These are phyloP conservation scores for Nephelium lappaceum DNA, from an alignment of 345 rosid genomes.

Conservation along the genomic window DNA sequence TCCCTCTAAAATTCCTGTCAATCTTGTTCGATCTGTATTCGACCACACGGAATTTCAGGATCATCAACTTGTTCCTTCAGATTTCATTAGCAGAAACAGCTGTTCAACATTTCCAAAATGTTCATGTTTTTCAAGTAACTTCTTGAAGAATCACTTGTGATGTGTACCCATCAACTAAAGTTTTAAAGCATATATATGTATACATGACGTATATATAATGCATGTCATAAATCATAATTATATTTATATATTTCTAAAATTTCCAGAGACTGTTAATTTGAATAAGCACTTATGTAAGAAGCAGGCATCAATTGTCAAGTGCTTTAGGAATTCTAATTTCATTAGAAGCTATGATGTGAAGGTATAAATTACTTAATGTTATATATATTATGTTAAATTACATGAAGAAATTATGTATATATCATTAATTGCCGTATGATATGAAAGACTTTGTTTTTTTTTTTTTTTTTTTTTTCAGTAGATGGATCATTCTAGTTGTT, in stretches of 20 bases:
- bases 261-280: background rate
- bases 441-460: background rate
- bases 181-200: background rate
- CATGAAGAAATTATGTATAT: background rate
- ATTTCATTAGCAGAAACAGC: background rate
- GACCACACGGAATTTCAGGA: slow-evolving; percentile 1
- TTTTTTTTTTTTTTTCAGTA: too few species aligned
- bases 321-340: too few species aligned
- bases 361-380: background rate
- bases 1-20: background rate
- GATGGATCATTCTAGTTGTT: background rate
- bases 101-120: background rate
- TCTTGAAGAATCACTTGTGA: background rate
- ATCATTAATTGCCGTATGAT: too few species aligned
- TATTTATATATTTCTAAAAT: background rate
- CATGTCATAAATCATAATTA: too few species aligned
- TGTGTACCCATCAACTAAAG: background rate
- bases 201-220: too few species aligned
- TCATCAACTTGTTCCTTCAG: background rate
- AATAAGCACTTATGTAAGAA: background rate
- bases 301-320: background rate
- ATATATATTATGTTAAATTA: too few species aligned
- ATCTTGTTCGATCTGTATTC: background rate
- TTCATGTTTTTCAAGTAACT: background rate
- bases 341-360: background rate